Evolutionary conservation across 176 grass and related monocot species (phyloP).

Genomic region (Secale cereale): DNA sequence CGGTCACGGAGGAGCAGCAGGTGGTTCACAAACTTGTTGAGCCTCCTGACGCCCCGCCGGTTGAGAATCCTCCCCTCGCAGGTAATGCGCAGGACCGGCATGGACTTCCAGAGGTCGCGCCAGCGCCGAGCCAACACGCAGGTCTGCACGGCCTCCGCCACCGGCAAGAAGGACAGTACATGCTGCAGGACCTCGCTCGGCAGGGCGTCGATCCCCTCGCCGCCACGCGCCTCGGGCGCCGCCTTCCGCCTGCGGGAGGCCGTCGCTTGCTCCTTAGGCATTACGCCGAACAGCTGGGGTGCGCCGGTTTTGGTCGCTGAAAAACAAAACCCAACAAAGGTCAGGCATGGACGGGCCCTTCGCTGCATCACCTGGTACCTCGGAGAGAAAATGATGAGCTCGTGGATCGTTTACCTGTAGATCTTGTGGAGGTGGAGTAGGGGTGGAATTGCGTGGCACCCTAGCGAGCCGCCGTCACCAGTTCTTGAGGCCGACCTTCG

Average conservation of each 20-base stretch:
- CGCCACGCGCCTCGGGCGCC: neutral
- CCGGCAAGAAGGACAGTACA: slow-evolving; percentile 9
- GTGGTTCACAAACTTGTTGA: slow-evolving; percentile 6
- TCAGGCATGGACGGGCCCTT: neutral
- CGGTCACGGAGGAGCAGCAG: slow-evolving; percentile 4
- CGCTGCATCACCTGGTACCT: neutral
- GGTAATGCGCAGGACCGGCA: neutral
- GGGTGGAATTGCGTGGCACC: neutral
- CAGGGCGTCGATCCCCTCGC: neutral
- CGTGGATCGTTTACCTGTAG: neutral
- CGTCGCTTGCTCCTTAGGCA: neutral
- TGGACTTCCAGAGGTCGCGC: slow-evolving; percentile 33
- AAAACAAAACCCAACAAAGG: neutral
- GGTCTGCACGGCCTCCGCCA: slow-evolving; percentile 16
- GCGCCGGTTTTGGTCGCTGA: neutral
- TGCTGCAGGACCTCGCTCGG: slow-evolving; percentile 18
- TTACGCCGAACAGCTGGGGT: slow-evolving; percentile 9
- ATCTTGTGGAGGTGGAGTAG: neutral
- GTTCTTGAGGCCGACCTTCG: neutral
- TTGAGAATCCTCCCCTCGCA: neutral
- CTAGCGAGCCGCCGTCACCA: neutral
- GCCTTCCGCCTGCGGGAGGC: neutral
- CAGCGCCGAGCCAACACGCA: neutral
- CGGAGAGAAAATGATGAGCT: neutral
- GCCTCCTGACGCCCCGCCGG: neutral